phyloP scores from a whole-genome alignment of 352 stramenopile genomes.

The Pythium sp. region DNA sequence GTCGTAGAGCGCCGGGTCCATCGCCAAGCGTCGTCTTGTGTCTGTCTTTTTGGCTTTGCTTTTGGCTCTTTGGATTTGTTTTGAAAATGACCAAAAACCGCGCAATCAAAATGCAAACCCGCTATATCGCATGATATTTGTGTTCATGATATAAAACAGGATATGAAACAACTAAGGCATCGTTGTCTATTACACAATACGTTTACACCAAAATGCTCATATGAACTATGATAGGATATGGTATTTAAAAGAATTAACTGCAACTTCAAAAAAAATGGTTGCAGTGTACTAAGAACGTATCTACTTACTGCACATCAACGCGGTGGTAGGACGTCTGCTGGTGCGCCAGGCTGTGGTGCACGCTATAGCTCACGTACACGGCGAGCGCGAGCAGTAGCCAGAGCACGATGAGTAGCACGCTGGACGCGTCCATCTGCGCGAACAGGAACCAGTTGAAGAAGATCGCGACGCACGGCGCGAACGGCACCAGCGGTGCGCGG shows the following conservation, averaged over 20 bases:
- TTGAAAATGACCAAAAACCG: neutral
- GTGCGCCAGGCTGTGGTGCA: conserved; percentile 64
- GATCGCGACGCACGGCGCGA: conserved; percentile 75
- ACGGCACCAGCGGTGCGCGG: conserved; percentile 69
- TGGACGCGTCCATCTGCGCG: conserved; percentile 68
- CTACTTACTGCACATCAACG: conserved; percentile 30
- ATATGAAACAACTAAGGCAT: neutral
- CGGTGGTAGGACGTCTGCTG: conserved; percentile 66
- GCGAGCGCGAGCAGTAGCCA: conserved; percentile 67
- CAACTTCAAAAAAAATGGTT: neutral
- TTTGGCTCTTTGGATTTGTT: neutral
- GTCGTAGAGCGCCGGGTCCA: conserved; percentile 63
- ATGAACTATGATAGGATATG: neutral
- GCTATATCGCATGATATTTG: neutral
- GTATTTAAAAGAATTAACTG: neutral
- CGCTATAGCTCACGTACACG: conserved; percentile 73
- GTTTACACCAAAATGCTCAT: neutral
- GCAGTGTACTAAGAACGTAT: neutral
- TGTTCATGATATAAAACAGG: neutral
- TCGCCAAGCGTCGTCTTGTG: conserved; percentile 9
- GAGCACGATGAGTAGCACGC: conserved; percentile 57
- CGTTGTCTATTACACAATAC: neutral
- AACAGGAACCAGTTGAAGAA: conserved; percentile 90
- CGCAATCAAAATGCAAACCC: too few relatives aligned
- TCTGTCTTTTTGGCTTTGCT: conserved; percentile 2